A percentile compares a stretch with the other conserved stretches of the same genome.
phyloP scores from a whole-genome alignment of 202 grass and related monocot genomes.

The Setaria italica region DNA sequence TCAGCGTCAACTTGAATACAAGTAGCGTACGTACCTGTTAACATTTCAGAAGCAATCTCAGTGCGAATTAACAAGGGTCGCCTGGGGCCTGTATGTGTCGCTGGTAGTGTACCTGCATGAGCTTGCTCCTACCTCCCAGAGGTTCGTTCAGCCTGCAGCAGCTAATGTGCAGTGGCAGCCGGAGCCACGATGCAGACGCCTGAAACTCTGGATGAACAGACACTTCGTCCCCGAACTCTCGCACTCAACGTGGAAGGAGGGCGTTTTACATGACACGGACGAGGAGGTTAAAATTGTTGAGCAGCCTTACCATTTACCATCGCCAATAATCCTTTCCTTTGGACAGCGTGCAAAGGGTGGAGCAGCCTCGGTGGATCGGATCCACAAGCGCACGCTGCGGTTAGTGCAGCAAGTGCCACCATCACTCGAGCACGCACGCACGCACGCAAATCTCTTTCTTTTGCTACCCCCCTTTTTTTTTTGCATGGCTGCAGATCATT shows the following conservation, averaged over 20 bases:
- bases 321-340: too few relatives aligned
- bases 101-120: too few relatives aligned
- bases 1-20: slow-evolving; percentile 1
- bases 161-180: not conserved
- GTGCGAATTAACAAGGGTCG: not conserved
- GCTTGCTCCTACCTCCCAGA: too few relatives aligned
- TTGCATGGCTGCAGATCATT: not conserved
- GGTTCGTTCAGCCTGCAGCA: not conserved
- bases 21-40: not conserved
- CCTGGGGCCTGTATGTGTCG: too few relatives aligned
- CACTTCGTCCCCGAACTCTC: not conserved
- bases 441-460: not conserved
- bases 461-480: too few relatives aligned
- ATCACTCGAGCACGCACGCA: not conserved
- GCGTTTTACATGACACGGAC: not conserved
- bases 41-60: not conserved
- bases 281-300: not conserved
- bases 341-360: not conserved
- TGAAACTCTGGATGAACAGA: not conserved
- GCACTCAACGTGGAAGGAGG: too few relatives aligned
- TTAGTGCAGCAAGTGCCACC: not conserved
- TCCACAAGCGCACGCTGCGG: not conserved
- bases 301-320: not conserved
- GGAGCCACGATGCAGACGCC: too few relatives aligned
- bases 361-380: not conserved